Evolutionary conservation across 208 protist genomes (phyloP), one percentile per base, ranked within the genome.

Genomic region (Paratrypanosoma confusum): DNA sequence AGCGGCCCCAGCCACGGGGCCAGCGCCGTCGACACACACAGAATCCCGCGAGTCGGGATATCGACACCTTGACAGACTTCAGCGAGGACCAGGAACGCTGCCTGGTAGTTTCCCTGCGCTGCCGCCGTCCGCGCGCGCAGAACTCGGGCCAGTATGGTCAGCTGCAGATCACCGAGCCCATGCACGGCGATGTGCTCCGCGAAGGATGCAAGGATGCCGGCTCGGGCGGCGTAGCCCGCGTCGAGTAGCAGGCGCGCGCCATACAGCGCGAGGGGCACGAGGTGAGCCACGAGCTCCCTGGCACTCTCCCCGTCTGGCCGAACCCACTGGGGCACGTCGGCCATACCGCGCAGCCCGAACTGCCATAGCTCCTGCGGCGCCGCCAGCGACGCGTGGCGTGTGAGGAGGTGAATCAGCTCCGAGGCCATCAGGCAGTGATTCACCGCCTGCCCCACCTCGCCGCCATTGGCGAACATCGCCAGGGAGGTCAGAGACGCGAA

Each of bases 131-230:
- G 54, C 25, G 74, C 81, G 18, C 75, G 70, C 18, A 73, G 24
- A 14, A 90, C 57, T 18, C 77, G 70, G 6, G 77, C 73, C 40
- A 76, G 64, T n/a, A 77, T 64, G 10, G 67, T 47, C 33, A 72
- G 39, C 18, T 43, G 36, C 21, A 72, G 39, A 45, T 73, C 57
- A 21, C 63, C 48, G 20, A 74, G 57, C 37, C 75, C 53, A 38
- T 46, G 58, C 3, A 51, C 48, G 14, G 81, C 77, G 21, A 87
- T 27, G 44, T 81, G 78, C 38, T 86, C 81, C 11, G 77, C 61
- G 33, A 90, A 42, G 20, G 62, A 56, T 47, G 61, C 67, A 22
- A 78, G 51, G 26, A 87, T 54, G 17, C 53, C 47, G 1, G 68
- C 66, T 44, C 85, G 67, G n/a, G 68, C 39, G 31, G 48, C 39